Conservation (phyloP, 1,284 basidiomycete species). For the Cystobasidium slooffiae region DNA sequence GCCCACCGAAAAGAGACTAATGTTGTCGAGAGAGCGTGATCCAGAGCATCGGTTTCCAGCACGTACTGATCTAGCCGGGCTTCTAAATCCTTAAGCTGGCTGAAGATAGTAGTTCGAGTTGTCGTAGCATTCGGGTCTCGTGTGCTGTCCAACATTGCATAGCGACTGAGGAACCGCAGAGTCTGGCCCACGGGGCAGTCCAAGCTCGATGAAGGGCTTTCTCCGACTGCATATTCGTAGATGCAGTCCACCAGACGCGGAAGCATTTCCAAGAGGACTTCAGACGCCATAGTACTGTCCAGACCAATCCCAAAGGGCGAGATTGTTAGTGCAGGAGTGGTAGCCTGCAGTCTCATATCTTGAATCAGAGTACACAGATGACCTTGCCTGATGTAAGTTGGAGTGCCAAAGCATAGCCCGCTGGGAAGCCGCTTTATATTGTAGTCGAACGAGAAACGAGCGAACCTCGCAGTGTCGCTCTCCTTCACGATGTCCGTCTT, state of each 20-base stretch:
- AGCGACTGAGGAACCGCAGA: conserved; percentile 58
- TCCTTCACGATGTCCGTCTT: not conserved
- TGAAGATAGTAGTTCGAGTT: not conserved
- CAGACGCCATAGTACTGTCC: conserved; percentile 58
- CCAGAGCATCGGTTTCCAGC: not conserved
- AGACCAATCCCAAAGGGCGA: conserved; percentile 55
- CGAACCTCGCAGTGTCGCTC: not conserved
- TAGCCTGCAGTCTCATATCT: conserved; percentile 52
- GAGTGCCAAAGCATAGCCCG: conserved; percentile 62
- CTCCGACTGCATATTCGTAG: conserved; percentile 48
- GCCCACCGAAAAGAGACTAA: conserved; percentile 67
- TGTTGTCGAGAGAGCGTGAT: conserved; percentile 48
- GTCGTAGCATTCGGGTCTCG: not conserved
- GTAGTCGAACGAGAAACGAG: conserved; percentile 61
- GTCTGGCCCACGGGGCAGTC: conserved; percentile 45
- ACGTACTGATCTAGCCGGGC: conserved; percentile 57
- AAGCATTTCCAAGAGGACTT: conserved; percentile 59
- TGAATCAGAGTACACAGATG: conserved; percentile 64
- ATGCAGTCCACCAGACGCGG: conserved; percentile 61
- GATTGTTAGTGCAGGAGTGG: not conserved
- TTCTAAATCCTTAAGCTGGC: conserved; percentile 59
- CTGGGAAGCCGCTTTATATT: conserved; percentile 62
- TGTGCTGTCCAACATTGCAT: conserved; percentile 49
- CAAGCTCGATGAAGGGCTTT: not conserved
- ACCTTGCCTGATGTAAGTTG: conserved; percentile 65